Evolutionary conservation across 2,329 filamentous ascomycete species (phyloP).

Genomic region (Colletotrichum plurivorum): DNA sequence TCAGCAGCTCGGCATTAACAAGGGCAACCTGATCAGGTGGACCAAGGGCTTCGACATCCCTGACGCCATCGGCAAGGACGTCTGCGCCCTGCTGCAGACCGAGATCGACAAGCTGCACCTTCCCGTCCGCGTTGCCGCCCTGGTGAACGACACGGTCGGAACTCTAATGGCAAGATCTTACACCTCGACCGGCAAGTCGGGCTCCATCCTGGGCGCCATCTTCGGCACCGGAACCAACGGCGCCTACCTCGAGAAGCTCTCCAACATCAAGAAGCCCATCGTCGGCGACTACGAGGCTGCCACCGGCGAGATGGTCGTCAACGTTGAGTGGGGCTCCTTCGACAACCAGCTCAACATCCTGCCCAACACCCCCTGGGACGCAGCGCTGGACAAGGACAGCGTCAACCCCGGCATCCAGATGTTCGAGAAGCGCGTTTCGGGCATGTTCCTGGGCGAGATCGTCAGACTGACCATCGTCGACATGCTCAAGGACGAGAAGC

Average conservation of each 20-base stretch:
- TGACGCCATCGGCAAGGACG: conserved; percentile 95
- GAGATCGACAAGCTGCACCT: conserved; percentile 91
- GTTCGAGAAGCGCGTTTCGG: conserved; percentile 98
- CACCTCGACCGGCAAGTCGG: conserved; percentile 88
- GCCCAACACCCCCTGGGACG: conserved; percentile 88
- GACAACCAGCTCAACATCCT: conserved; percentile 93
- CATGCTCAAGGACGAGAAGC: conserved; percentile 76
- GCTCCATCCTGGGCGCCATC: conserved; percentile 93
- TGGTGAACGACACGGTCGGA: conserved; percentile 98
- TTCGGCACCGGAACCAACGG: conserved; percentile 98
- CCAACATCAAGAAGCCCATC: conserved; percentile 84
- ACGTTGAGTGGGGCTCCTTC: conserved; percentile 98
- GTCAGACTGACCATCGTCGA: conserved; percentile 82
- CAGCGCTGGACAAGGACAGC: conserved; percentile 81
- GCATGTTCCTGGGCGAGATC: conserved; percentile 98
- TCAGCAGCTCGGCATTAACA: conserved; percentile 94
- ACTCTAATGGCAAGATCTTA: conserved; percentile 98
- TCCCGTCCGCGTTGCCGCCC: conserved; percentile 92
- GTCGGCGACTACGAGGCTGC: conserved; percentile 80
- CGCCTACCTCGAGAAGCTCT: conserved; percentile 93
- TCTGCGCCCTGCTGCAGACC: conserved; percentile 88
- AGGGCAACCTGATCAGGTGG: conserved; percentile 94
- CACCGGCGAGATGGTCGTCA: conserved; percentile 96
- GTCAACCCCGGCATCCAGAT: conserved; percentile 96
- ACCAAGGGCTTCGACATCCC: conserved; percentile 98